Conservation (phyloP, 1,139 yeast genomes). For the Saccharomyces pastorianus region DNA sequence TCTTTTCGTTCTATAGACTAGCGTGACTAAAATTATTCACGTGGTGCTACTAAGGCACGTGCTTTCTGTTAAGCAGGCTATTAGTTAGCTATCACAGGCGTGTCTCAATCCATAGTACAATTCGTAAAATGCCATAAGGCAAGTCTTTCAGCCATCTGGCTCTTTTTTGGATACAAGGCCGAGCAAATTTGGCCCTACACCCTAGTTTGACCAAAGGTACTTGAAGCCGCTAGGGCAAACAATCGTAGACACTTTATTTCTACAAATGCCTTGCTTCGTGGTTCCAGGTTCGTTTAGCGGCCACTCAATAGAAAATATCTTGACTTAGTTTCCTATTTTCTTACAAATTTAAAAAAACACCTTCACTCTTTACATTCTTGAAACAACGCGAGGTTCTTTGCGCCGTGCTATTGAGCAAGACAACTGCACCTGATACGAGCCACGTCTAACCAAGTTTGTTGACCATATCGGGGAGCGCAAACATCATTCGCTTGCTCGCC, state of each 20-base stretch:
- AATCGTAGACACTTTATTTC: neutral
- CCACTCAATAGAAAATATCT: neutral
- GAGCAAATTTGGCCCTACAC: neutral
- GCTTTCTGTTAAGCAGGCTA: neutral
- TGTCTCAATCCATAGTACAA: neutral
- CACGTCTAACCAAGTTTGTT: neutral
- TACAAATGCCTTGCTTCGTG: neutral
- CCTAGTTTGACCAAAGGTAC: neutral
- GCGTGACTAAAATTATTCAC: neutral
- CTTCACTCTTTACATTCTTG: neutral
- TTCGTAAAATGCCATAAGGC: neutral
- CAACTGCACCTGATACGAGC: neutral
- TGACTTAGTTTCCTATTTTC: neutral
- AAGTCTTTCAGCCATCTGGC: neutral
- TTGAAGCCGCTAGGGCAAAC: neutral
- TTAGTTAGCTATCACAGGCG: neutral
- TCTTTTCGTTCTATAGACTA: neutral
- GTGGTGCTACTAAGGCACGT: neutral
- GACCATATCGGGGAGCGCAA: neutral
- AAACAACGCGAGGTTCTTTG: neutral
- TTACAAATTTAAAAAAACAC: neutral
- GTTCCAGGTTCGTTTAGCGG: neutral
- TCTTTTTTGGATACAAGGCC: neutral
- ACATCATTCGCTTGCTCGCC: neutral
- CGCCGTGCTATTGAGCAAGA: neutral